These are phyloP conservation scores for Picea abies DNA, from an alignment of 83 land plant genomes.

Conservation along the genomic window DNA sequence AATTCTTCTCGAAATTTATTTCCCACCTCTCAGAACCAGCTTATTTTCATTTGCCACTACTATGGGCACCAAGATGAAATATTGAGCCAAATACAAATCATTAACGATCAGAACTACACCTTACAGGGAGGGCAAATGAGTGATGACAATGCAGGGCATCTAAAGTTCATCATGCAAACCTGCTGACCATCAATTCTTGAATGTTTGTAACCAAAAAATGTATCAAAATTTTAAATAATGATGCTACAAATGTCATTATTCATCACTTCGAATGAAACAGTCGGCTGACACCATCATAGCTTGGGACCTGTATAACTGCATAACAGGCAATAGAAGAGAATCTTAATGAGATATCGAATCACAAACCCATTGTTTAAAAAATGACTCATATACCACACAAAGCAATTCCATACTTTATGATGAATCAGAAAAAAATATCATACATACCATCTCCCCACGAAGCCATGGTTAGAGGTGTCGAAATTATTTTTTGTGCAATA, in stretches of 20 bases:
- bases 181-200: background rate
- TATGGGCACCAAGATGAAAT: background rate
- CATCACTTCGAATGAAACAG: constrained; percentile 35
- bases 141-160: background rate
- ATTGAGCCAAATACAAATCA: background rate
- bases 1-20: background rate
- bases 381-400: background rate
- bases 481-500: constrained; percentile 67
- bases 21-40: background rate
- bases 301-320: constrained; percentile 78
- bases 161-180: background rate
- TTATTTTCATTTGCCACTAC: background rate
- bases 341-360: background rate
- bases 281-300: constrained; percentile 63
- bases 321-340: constrained; percentile 5
- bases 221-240: background rate
- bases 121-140: background rate
- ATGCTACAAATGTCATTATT: background rate
- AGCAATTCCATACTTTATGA: background rate
- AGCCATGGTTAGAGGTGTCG: constrained; percentile 94
- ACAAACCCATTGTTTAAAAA: background rate
- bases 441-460: constrained; percentile 92
- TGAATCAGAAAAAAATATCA: background rate
- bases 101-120: background rate
- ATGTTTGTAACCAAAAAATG: background rate